A percentile compares a stretch with the other conserved stretches of the same genome.
Conservation (phyloP, 2,329 filamentous ascomycete genomes). For the Metarhizium album region DNA sequence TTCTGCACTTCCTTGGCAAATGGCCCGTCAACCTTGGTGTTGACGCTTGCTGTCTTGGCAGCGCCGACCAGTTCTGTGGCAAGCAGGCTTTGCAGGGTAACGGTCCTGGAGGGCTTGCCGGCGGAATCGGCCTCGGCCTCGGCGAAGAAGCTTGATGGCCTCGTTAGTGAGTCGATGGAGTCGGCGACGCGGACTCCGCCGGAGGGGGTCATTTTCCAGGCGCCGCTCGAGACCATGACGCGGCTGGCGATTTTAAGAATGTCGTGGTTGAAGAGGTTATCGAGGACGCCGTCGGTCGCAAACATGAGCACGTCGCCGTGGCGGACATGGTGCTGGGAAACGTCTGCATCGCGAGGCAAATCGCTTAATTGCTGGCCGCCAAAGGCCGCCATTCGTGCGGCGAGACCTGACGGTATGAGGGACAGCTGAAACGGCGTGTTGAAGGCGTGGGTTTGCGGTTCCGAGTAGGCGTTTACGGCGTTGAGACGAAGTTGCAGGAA, state of each 20-base stretch:
- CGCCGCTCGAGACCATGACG: constrained; percentile 62
- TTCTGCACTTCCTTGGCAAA: constrained; percentile 92
- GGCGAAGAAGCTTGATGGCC: constrained; percentile 15
- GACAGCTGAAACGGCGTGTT: constrained; percentile 95
- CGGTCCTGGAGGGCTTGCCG: constrained; percentile 16
- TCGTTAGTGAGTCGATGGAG: constrained; percentile 39
- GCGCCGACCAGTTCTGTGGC: constrained; percentile 70
- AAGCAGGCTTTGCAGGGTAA: constrained; percentile 64
- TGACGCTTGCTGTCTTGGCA: constrained; percentile 75
- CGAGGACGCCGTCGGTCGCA: constrained; percentile 90
- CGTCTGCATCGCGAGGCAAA: constrained; percentile 70
- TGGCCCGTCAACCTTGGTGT: constrained; percentile 74
- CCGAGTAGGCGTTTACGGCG: constrained; percentile 71
- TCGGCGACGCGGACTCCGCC: constrained; percentile 53
- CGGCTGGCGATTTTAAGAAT: constrained; percentile 69
- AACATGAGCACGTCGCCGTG: constrained; percentile 93
- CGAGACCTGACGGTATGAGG: constrained; percentile 70
- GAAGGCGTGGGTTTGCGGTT: constrained; percentile 89
- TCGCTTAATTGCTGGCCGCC: constrained; percentile 75
- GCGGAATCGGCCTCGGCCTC: constrained; percentile 10
- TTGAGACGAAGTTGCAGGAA: constrained; percentile 81
- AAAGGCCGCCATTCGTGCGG: constrained; percentile 71
- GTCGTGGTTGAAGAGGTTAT: constrained; percentile 88
- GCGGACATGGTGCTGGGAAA: constrained; percentile 63
- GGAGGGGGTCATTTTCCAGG: constrained; percentile 56